A percentile compares a stretch with the other conserved stretches of the same genome.
phyloP scores from a whole-genome alignment of 1,139 yeast species.

The Pneumocystis sp. region DNA sequence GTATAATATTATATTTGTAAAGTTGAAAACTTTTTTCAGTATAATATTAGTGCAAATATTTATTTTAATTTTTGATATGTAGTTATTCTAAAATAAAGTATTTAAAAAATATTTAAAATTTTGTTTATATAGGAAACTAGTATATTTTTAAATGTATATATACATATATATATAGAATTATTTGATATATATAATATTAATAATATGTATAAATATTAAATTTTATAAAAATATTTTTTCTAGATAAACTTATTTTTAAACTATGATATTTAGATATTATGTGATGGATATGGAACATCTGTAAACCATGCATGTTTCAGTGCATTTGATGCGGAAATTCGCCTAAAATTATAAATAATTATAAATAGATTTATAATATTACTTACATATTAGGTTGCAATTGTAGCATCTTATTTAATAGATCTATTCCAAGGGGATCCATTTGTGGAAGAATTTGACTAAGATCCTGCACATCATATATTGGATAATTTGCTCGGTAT shows the following conservation, averaged over 20 bases:
- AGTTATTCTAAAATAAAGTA: no score
- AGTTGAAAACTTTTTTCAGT: no score
- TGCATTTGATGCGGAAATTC: conserved; percentile 85
- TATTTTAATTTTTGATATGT: no score
- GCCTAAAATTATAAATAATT: conserved; percentile 14
- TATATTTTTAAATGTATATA: neutral
- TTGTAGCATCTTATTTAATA: conserved; percentile 63
- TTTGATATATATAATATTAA: neutral
- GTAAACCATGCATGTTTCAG: conserved; percentile 23
- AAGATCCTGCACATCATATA: conserved; percentile 72
- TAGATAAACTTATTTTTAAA: neutral
- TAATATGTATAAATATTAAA: neutral
- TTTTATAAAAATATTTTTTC: neutral
- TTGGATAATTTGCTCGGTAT: conserved; percentile 86
- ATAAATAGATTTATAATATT: neutral
- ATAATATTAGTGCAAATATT: no score
- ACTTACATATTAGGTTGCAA: conserved; percentile 65
- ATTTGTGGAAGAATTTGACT: conserved; percentile 58
- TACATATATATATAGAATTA: neutral
- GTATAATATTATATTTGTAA: no score
- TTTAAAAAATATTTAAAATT: no score
- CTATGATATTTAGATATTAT: neutral
- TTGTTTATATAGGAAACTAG: neutral
- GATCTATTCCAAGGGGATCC: conserved; percentile 67
- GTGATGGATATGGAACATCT: neutral